phyloP scores from a whole-genome alignment of 805 yeast genomes.

The Candida sithepensis region DNA sequence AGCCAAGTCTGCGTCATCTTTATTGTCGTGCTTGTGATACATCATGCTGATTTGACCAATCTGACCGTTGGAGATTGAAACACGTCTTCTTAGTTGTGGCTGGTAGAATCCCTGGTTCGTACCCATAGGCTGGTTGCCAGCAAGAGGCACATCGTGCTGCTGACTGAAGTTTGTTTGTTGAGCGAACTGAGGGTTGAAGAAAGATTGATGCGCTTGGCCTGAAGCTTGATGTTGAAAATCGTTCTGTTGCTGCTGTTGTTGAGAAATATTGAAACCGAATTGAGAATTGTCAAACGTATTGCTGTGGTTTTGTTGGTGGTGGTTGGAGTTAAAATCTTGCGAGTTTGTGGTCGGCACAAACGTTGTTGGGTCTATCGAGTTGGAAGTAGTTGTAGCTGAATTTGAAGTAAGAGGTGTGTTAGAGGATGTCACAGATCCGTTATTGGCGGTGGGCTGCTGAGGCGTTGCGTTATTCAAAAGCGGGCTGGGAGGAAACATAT shows the following conservation, averaged over 20 bases:
- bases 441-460: not conserved
- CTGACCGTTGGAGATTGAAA: conserved; percentile 82
- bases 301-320: too few relatives aligned
- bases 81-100: conserved; percentile 49
- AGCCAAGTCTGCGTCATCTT: conserved; percentile 1
- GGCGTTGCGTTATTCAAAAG: not conserved
- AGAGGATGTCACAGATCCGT: too few relatives aligned
- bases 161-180: not conserved
- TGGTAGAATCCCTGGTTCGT: conserved; percentile 7
- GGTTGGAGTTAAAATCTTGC: not conserved
- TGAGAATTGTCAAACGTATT: not conserved
- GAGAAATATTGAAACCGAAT: not conserved
- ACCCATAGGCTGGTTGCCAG: not conserved
- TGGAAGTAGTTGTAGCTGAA: not conserved
- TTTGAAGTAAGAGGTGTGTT: not conserved
- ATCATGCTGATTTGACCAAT: conserved; percentile 60
- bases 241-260: conserved; percentile 1
- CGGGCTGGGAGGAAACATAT: not conserved
- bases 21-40: conserved; percentile 18
- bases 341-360: not conserved
- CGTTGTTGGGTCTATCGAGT: not conserved
- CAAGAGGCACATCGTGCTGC: not conserved
- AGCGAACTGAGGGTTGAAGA: conserved; percentile 2
- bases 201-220: not conserved
- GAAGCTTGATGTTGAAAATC: too few relatives aligned